Evolutionary conservation across 805 yeast species (phyloP).

Genomic region (Metahyphopichia silvanorum): DNA sequence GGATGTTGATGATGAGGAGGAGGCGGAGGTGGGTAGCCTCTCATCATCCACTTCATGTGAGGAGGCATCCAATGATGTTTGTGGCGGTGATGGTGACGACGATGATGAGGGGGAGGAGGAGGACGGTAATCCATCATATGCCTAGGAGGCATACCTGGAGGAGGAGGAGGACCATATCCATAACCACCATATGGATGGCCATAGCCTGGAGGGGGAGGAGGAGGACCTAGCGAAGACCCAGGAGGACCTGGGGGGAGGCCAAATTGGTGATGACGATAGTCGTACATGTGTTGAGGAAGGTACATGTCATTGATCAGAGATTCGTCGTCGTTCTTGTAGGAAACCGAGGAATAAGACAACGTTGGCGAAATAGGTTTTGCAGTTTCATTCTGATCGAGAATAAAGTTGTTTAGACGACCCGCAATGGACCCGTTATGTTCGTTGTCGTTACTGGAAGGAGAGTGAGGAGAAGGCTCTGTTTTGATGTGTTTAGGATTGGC

Average conservation of each 20-base stretch:
- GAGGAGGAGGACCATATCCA: slow-evolving; percentile 6
- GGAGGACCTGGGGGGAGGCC: slow-evolving; percentile 4
- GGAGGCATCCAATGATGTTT: slow-evolving; percentile 3
- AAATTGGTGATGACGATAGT: slow-evolving; percentile 4
- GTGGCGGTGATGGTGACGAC: slow-evolving; percentile 2
- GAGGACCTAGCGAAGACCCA: slow-evolving; percentile 2
- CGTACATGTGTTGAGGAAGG: neutral
- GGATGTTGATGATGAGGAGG: slow-evolving; percentile 3
- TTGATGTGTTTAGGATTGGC: neutral
- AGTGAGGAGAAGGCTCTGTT: neutral
- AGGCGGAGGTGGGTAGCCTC: slow-evolving; percentile 1
- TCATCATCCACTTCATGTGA: slow-evolving; percentile 2
- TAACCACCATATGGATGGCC: slow-evolving; percentile 1
- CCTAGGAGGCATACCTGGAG: slow-evolving; percentile 2
- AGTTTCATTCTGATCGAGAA: slow-evolving; percentile 1
- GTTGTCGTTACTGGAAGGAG: neutral
- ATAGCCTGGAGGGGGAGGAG: slow-evolving; percentile 4
- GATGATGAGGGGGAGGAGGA: slow-evolving; percentile 6
- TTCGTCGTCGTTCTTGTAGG: slow-evolving; percentile 1
- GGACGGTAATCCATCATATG: slow-evolving; percentile 1
- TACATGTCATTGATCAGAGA: slow-evolving; percentile 1
- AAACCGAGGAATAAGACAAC: slow-evolving; percentile 2
- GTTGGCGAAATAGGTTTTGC: slow-evolving; percentile 4
- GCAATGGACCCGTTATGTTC: neutral
- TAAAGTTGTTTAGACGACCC: neutral